phyloP scores from a whole-genome alignment of 2,329 filamentous ascomycete species.

The Botrytis fragariae region DNA sequence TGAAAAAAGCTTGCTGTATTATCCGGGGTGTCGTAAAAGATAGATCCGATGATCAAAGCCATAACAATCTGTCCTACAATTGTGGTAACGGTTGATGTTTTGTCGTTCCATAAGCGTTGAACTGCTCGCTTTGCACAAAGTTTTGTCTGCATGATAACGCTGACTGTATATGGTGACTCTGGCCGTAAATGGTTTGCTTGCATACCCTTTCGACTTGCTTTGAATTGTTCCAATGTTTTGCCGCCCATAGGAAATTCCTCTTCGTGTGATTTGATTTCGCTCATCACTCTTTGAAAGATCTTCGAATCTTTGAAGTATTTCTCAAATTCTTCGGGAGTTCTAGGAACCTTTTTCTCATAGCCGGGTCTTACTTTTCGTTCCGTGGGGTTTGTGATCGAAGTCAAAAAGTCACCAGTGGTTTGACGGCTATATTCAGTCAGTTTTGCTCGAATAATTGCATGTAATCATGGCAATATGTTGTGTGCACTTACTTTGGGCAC shows the following conservation, averaged over 20 bases:
- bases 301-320: conserved; percentile 50
- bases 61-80: conserved; percentile 46
- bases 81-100: conserved; percentile 61
- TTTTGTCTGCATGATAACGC: conserved; percentile 69
- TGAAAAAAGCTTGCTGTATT: conserved; percentile 59
- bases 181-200: conserved; percentile 55
- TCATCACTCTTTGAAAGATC: conserved; percentile 42
- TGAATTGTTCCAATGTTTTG: conserved; percentile 41
- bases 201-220: conserved; percentile 38
- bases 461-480: background rate
- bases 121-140: conserved; percentile 82
- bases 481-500: conserved; percentile 48
- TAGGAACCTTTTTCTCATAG: conserved; percentile 56
- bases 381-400: conserved; percentile 65
- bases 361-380: conserved; percentile 57
- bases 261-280: conserved; percentile 55
- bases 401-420: conserved; percentile 65
- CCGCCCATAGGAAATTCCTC: conserved; percentile 39
- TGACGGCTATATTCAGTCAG: conserved; percentile 42
- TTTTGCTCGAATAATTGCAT: background rate
- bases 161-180: conserved; percentile 81
- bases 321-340: conserved; percentile 56
- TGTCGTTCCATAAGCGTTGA: conserved; percentile 71
- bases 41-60: conserved; percentile 60
- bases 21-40: conserved; percentile 60